Conservation (phyloP, 2,329 filamentous ascomycete genomes). For the Neofusicoccum umdonicola region DNA sequence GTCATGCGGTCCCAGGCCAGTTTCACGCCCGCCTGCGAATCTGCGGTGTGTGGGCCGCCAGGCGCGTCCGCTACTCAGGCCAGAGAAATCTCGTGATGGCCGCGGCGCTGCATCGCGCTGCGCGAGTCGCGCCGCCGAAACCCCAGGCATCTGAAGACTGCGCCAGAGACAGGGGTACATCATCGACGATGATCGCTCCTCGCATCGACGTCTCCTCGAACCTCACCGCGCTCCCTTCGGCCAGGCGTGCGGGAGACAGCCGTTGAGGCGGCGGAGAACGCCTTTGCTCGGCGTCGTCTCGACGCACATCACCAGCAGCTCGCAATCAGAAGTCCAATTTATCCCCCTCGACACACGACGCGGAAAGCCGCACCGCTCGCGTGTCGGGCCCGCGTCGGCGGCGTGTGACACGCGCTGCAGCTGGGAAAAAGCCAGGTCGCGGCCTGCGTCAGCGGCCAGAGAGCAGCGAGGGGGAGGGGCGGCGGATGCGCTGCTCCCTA, state of each 20-base stretch:
- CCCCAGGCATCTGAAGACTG: neutral
- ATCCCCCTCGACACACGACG: neutral
- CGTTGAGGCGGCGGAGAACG: neutral
- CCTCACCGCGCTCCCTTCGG: neutral
- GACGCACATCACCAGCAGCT: slow-evolving; percentile 9
- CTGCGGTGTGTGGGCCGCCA: neutral
- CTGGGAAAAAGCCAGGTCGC: neutral
- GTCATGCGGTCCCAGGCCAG: slow-evolving; percentile 1
- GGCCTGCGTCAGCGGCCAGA: neutral
- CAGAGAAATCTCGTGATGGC: slow-evolving; percentile 7
- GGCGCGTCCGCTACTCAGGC: neutral
- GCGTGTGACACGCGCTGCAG: neutral
- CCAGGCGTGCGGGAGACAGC: neutral
- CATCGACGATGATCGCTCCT: neutral
- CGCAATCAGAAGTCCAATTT: neutral
- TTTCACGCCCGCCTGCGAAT: neutral
- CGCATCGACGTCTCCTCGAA: neutral
- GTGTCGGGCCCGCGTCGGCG: neutral
- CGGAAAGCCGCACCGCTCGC: neutral
- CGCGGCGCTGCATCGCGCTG: neutral
- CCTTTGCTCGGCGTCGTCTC: neutral
- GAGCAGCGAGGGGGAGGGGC: too few relatives aligned
- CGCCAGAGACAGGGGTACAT: slow-evolving; percentile 4
- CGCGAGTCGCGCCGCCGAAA: neutral
- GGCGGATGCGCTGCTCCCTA: neutral